Conservation (phyloP, 768 basidiomycete genomes). For the Russula virescens region DNA sequence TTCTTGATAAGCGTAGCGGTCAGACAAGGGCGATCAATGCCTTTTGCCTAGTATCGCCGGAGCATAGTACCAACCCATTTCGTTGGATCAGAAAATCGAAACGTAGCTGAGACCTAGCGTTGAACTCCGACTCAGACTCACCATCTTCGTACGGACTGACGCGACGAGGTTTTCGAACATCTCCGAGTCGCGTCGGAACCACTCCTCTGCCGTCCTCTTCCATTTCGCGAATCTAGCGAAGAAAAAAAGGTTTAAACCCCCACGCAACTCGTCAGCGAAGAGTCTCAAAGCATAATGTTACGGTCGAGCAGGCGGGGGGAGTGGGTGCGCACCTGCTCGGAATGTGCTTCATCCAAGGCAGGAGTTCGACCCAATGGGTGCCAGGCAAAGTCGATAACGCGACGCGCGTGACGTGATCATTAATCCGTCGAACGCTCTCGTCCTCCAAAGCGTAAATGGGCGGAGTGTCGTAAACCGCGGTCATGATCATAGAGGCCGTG, state of each 20-base stretch:
- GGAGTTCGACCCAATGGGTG: constrained; percentile 19
- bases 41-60: constrained; percentile 12
- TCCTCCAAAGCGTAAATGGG: constrained; percentile 17
- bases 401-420: constrained; percentile 20
- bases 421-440: constrained; percentile 13
- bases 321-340: constrained; percentile 16
- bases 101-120: not conserved
- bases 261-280: not conserved
- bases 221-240: constrained; percentile 20
- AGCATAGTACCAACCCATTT: not conserved
- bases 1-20: constrained; percentile 18
- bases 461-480: constrained; percentile 17
- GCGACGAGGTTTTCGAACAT: constrained; percentile 21
- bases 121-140: constrained; percentile 1
- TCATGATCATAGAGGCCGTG: constrained; percentile 24
- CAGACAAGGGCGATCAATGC: constrained; percentile 20
- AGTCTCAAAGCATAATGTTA: no score
- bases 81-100: not conserved
- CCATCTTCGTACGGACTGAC: constrained; percentile 14
- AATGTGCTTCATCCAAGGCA: constrained; percentile 22
- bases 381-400: constrained; percentile 12
- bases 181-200: constrained; percentile 19
- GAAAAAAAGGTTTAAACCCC: not conserved
- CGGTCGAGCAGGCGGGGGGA: not conserved
- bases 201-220: constrained; percentile 21